A percentile compares a stretch with the other conserved stretches of the same genome.
Conservation (phyloP, 176 grass and related monocot genomes). For the Pontederia crassipes region DNA sequence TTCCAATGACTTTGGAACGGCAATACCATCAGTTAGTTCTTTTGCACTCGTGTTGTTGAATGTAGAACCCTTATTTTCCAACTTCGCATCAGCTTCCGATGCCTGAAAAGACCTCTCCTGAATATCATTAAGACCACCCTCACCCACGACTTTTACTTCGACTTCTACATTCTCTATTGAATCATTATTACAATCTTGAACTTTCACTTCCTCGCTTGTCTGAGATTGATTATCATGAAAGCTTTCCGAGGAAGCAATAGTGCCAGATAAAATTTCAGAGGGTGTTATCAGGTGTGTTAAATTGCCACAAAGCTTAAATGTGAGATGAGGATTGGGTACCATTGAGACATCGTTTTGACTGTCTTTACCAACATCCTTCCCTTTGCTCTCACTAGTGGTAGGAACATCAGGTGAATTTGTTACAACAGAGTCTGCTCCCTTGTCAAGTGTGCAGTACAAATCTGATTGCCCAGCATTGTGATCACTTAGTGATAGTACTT, state of each 20-base stretch:
- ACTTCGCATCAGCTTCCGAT: constrained; percentile 27
- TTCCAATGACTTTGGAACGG: constrained; percentile 11
- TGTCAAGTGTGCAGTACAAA: constrained; percentile 37
- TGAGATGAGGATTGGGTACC: constrained; percentile 35
- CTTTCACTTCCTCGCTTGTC: constrained; percentile 32
- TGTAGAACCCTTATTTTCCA: constrained; percentile 22
- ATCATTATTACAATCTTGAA: constrained; percentile 26
- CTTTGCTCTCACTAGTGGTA: constrained; percentile 23
- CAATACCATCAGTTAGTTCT: constrained; percentile 30
- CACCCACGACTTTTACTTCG: constrained; percentile 29
- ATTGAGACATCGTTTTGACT: constrained; percentile 28
- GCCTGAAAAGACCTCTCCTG: constrained; percentile 28
- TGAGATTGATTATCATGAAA: constrained; percentile 22
- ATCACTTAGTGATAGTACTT: constrained; percentile 28
- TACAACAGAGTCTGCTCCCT: constrained; percentile 29
- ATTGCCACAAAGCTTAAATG: constrained; percentile 33
- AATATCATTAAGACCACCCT: constrained; percentile 28
- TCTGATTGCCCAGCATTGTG: constrained; percentile 34
- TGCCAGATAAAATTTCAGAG: constrained; percentile 66
- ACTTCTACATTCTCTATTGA: constrained; percentile 18
- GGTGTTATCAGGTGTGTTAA: constrained; percentile 43
- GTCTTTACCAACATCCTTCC: constrained; percentile 34
- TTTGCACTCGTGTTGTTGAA: constrained; percentile 29
- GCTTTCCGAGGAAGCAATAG: constrained; percentile 34
- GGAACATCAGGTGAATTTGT: constrained; percentile 23